Base-by-base conservation (phyloP, 2,329 filamentous ascomycete species). In the Parascedosporium putredinis region DNA sequence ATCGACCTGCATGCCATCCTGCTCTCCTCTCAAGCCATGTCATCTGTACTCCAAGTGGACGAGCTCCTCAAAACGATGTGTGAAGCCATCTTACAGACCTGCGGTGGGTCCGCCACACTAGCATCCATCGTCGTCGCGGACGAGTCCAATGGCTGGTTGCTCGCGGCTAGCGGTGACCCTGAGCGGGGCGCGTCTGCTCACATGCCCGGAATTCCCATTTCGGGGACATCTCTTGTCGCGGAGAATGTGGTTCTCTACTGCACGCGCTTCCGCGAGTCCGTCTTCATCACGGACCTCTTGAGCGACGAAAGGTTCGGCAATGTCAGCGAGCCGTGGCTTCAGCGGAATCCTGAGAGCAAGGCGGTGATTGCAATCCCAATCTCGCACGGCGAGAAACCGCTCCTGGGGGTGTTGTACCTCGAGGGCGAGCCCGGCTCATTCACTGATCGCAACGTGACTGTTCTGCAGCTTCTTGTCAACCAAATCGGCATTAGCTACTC, bases 351-450 rank as follows among this genome's bases (percentile, higher is more conserved):
- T 0, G 67, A 76, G 29, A 84, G 86, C 57, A 86, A 82, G 59
- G 81, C 84, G 3, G 80, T 90, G 52, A 89, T 91, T 52, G 82
- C 84, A n/a, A 79, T 90, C 34, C 86, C 86, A 0, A 90, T 91
- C 51, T 72, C 81, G 44, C 85, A 89, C 60, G 86, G 83, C 3
- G 75, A 78, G 27, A 83, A 84, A 47, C 75, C 79, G 5, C 72
- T 90, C 3, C 72, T 89, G 9, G 86, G 86, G 1, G 81, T 85
- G 14, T 71, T 90, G 14, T 90, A 90, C 57, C 76, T 89, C 3
- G 85, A 90, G 65, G 78, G 85, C 22, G 75, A 84, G 42, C 81
- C 85, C 0, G 83, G 84, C 22, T 84, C 83, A 0, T 89, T 91
- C 57, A 89, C 85, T 0, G 84, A 89, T 60, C 76, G 85, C 22